Conservation (phyloP, 202 grass and related monocot genomes). For the Zizania palustris region DNA sequence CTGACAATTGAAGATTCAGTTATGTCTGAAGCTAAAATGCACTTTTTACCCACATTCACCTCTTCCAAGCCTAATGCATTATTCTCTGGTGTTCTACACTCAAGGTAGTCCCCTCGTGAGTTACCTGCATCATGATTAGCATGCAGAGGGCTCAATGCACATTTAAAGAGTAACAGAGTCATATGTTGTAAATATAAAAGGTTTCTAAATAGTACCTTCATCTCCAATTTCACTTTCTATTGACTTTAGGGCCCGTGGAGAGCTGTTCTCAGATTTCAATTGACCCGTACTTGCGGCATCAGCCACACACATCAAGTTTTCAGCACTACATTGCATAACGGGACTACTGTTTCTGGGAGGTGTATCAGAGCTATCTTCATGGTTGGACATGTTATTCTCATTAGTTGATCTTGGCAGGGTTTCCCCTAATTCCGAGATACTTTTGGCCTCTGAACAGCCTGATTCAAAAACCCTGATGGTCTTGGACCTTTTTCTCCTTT, state of each 20-base stretch:
- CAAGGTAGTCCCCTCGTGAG: conserved; percentile 5
- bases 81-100: conserved; percentile 32
- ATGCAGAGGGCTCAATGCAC: conserved; percentile 28
- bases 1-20: conserved; percentile 33
- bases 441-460: conserved; percentile 35
- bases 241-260: conserved; percentile 16
- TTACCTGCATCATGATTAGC: conserved; percentile 43
- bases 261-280: conserved; percentile 43
- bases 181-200: conserved; percentile 11
- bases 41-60: conserved; percentile 36
- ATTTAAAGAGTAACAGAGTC: background rate
- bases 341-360: conserved; percentile 6
- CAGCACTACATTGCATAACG: conserved; percentile 29
- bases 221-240: conserved; percentile 41
- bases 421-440: conserved; percentile 37
- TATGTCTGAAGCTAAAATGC: conserved; percentile 45
- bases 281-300: conserved; percentile 36
- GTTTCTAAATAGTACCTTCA: conserved; percentile 44
- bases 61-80: conserved; percentile 24
- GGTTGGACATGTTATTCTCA: conserved; percentile 42
- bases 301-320: conserved; percentile 28
- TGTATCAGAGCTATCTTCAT: conserved; percentile 38
- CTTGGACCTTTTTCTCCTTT: conserved; percentile 54
- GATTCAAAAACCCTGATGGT: conserved; percentile 43
- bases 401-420: conserved; percentile 42